These are phyloP conservation scores for Fusarium pininemorale DNA, from an alignment of 2,329 filamentous ascomycete genomes.

Conservation along the genomic window DNA sequence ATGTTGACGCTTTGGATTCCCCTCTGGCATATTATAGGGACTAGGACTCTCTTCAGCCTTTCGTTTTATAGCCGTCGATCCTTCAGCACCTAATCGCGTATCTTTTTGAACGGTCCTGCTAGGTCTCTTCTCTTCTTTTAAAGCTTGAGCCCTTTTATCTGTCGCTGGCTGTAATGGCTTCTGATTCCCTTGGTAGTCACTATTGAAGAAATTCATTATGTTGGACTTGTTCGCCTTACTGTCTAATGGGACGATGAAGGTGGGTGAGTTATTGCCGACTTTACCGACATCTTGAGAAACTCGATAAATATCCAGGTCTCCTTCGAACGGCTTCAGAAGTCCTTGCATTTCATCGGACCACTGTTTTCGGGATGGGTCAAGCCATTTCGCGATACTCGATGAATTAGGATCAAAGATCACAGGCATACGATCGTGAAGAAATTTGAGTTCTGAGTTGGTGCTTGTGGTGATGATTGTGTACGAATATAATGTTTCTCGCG, in stretches of 20 bases:
- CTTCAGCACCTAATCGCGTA: not conserved
- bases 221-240: slow-evolving; percentile 91
- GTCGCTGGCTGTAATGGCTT: slow-evolving; percentile 34
- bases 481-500: slow-evolving; percentile 77
- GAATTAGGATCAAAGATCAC: slow-evolving; percentile 85
- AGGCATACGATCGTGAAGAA: slow-evolving; percentile 95
- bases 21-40: slow-evolving; percentile 36
- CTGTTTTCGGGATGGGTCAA: slow-evolving; percentile 75
- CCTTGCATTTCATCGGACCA: slow-evolving; percentile 84
- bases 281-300: slow-evolving; percentile 92
- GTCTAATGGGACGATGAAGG: slow-evolving; percentile 83
- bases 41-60: slow-evolving; percentile 34
- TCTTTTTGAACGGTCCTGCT: not conserved
- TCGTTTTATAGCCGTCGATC: slow-evolving; percentile 30
- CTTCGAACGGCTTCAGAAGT: slow-evolving; percentile 80
- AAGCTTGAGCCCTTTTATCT: not conserved
- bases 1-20: slow-evolving; percentile 28
- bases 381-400: slow-evolving; percentile 75
- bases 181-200: slow-evolving; percentile 52
- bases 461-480: slow-evolving; percentile 95
- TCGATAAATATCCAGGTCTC: slow-evolving; percentile 84
- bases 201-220: slow-evolving; percentile 92
- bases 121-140: not conserved
- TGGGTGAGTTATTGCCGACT: slow-evolving; percentile 88
- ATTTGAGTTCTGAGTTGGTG: slow-evolving; percentile 82